Conservation (phyloP, 306 rosid genomes). For the Albizia julibrissin region DNA sequence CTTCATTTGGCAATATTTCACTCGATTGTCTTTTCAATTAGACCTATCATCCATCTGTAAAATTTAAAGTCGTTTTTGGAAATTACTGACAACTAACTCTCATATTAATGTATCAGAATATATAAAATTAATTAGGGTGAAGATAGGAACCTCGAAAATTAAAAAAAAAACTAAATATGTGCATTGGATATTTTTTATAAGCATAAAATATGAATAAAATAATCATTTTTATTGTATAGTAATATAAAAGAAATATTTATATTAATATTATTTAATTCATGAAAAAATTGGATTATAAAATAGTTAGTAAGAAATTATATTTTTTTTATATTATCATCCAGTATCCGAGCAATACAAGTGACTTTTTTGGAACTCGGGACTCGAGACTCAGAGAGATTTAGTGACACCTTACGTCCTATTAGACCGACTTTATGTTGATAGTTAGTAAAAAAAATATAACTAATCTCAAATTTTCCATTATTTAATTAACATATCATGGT, state of each 20-base stretch:
- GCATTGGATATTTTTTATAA: not conserved
- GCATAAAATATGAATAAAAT: not conserved
- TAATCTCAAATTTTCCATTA: not conserved
- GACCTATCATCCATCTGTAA: not conserved
- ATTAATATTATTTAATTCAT: not conserved
- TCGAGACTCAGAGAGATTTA: no score
- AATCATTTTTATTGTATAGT: not conserved
- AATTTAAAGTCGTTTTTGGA: not conserved
- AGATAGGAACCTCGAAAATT: not conserved
- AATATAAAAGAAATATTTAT: not conserved
- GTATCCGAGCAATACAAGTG: no score
- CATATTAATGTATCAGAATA: no score
- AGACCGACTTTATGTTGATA: no score
- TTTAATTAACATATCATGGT: slow-evolving; percentile 39
- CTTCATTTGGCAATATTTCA: not conserved
- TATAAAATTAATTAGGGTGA: not conserved
- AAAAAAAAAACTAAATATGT: not conserved
- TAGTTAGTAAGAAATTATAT: not conserved
- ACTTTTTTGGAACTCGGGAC: no score
- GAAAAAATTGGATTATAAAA: not conserved
- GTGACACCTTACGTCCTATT: no score
- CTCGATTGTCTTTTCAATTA: not conserved
- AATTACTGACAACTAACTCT: not conserved
- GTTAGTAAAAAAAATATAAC: not conserved
- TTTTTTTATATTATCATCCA: no score